Conservation (phyloP, 108 stramenopile genomes). For the Fragilaria radians region DNA sequence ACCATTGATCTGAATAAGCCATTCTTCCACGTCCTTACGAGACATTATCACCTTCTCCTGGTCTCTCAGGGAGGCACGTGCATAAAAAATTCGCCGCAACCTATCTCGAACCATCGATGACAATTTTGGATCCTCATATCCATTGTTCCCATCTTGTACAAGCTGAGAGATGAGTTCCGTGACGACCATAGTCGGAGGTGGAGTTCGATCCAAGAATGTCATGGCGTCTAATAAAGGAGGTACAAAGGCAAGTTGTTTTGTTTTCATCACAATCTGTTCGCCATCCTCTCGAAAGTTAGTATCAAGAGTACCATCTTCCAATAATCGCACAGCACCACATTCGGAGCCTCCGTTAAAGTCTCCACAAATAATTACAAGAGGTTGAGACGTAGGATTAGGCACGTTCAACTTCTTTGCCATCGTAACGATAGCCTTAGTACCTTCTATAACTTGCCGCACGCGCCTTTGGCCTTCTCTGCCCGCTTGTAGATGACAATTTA, state of each 20-base stretch:
- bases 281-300: slow-evolving; percentile 75
- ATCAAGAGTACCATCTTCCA: slow-evolving; percentile 68
- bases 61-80: slow-evolving; percentile 30
- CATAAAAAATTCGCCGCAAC: slow-evolving; percentile 43
- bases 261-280: slow-evolving; percentile 47
- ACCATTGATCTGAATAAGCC: slow-evolving; percentile 75
- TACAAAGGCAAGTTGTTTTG: slow-evolving; percentile 52
- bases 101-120: slow-evolving; percentile 44
- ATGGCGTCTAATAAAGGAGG: slow-evolving; percentile 46
- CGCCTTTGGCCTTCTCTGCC: slow-evolving; percentile 72
- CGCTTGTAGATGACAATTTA: slow-evolving; percentile 91
- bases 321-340: slow-evolving; percentile 64
- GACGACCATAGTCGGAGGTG: slow-evolving; percentile 77
- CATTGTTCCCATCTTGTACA: slow-evolving; percentile 35
- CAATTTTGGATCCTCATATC: slow-evolving; percentile 50
- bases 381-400: slow-evolving; percentile 29
- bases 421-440: slow-evolving; percentile 62
- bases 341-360: slow-evolving; percentile 86
- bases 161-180: slow-evolving; percentile 71
- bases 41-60: slow-evolving; percentile 30
- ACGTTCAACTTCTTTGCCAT: slow-evolving; percentile 56
- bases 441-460: slow-evolving; percentile 82
- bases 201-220: slow-evolving; percentile 2
- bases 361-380: slow-evolving; percentile 71
- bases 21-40: slow-evolving; percentile 62